phyloP scores from a whole-genome alignment of 2,329 filamentous ascomycete genomes.

The Colletotrichum endophyticum region DNA sequence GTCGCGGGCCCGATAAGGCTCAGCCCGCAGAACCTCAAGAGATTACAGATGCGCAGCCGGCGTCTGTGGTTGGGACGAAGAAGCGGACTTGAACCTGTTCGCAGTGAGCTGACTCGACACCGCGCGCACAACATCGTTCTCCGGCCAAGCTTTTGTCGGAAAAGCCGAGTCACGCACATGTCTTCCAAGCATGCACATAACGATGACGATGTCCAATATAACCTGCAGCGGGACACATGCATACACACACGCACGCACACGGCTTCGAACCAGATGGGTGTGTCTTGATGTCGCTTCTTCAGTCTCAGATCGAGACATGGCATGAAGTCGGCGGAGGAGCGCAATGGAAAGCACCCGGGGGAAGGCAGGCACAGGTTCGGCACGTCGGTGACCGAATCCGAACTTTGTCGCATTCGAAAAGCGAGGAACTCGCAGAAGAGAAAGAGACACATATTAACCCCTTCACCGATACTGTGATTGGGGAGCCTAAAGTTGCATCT shows the following conservation, averaged over 20 bases:
- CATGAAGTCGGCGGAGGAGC: background rate
- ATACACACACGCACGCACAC: background rate
- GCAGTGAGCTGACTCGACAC: background rate
- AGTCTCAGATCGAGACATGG: background rate
- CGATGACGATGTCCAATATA: background rate
- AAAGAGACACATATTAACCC: background rate
- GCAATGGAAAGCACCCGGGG: background rate
- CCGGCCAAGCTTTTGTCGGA: background rate
- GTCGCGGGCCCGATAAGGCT: conserved; percentile 2
- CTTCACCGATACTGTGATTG: background rate
- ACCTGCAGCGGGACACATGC: background rate
- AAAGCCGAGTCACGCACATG: background rate
- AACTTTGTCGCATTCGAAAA: background rate
- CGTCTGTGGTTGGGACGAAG: background rate
- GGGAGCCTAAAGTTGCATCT: background rate
- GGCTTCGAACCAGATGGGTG: background rate
- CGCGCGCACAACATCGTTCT: background rate
- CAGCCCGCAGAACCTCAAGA: background rate
- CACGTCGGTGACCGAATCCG: background rate
- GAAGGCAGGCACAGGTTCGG: background rate
- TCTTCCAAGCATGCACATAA: background rate
- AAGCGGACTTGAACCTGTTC: background rate
- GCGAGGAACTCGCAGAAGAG: background rate
- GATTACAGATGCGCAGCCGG: background rate
- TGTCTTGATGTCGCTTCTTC: background rate